A percentile compares a stretch with the other conserved stretches of the same genome.
phyloP scores from a whole-genome alignment of 2,329 filamentous ascomycete genomes.

The Penicillium sclerotiorum region DNA sequence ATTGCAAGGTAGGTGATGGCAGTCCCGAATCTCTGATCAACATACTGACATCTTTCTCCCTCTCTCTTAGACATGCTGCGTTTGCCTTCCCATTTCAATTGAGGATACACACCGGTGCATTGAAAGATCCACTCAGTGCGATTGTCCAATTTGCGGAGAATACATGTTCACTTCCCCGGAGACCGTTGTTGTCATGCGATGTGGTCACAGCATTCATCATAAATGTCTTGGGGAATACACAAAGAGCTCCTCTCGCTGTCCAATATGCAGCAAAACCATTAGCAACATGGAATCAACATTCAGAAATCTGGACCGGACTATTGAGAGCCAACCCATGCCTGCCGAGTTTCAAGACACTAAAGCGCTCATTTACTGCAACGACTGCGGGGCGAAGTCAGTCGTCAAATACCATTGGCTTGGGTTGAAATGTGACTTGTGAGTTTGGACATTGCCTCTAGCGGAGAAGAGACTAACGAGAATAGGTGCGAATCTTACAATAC shows the following conservation, averaged over 20 bases:
- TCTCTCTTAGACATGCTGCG: conserved; percentile 73
- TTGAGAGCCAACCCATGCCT: conserved; percentile 90
- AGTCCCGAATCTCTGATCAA: neutral
- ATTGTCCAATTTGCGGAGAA: conserved; percentile 95
- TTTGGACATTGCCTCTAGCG: neutral
- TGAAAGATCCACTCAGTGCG: conserved; percentile 88
- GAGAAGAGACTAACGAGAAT: conserved; percentile 11
- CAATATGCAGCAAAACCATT: conserved; percentile 94
- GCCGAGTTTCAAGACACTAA: conserved; percentile 75
- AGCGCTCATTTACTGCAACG: conserved; percentile 88
- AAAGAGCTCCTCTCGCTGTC: conserved; percentile 89
- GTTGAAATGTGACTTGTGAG: conserved; percentile 72
- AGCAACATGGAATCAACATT: conserved; percentile 97
- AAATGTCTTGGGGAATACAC: conserved; percentile 87
- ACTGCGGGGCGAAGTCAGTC: conserved; percentile 85
- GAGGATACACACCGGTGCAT: conserved; percentile 88
- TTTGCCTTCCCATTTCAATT: conserved; percentile 89
- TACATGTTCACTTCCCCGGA: conserved; percentile 93
- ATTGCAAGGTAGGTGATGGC: conserved; percentile 76
- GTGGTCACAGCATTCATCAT: conserved; percentile 93
- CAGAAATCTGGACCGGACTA: conserved; percentile 83
- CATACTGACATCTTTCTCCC: conserved; percentile 17
- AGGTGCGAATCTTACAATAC: conserved; percentile 54
- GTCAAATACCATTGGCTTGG: conserved; percentile 94
- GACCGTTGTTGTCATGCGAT: conserved; percentile 90